Percentiles rank a stretch among this genome's conserved stretches.
Evolutionary conservation across 257 asterid genomes (phyloP).

Genomic region (Eucommia ulmoides): DNA sequence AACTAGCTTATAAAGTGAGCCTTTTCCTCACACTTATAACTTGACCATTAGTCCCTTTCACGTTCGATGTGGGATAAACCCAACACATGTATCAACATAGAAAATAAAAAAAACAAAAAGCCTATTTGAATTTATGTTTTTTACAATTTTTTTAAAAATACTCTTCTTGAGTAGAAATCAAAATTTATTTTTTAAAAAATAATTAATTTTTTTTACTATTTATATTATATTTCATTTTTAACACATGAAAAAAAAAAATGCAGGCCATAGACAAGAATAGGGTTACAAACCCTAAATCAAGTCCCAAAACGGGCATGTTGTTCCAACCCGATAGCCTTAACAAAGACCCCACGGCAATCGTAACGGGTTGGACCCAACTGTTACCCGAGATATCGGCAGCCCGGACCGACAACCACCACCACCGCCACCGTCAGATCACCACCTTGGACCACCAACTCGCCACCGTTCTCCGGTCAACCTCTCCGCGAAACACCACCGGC

Average conservation of each 20-base stretch:
- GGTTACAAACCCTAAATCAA: constrained; percentile 10
- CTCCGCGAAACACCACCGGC: constrained; percentile 16
- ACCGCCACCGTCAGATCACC: constrained; percentile 44
- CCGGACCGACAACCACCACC: constrained; percentile 56
- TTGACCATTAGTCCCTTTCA: no score
- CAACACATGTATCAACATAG: no score
- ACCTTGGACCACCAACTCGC: constrained; percentile 55
- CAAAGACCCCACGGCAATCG: constrained; percentile 42
- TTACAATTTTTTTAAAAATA: no score
- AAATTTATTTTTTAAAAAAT: no score
- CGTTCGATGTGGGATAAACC: no score
- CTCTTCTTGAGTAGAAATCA: no score
- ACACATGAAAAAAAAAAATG: background rate
- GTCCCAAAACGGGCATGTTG: constrained; percentile 4
- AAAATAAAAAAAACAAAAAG: no score
- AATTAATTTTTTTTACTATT: no score
- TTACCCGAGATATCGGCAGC: constrained; percentile 84
- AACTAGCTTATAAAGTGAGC: no score
- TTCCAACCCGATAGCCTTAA: constrained; percentile 13
- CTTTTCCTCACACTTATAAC: no score
- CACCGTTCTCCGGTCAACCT: constrained; percentile 54
- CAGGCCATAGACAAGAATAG: constrained; percentile 40
- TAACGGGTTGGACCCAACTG: constrained; percentile 59
- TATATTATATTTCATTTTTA: background rate
- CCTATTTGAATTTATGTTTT: no score